Evolutionary conservation across 768 basidiomycete genomes (phyloP).

Genomic region (Podaxis sp.): DNA sequence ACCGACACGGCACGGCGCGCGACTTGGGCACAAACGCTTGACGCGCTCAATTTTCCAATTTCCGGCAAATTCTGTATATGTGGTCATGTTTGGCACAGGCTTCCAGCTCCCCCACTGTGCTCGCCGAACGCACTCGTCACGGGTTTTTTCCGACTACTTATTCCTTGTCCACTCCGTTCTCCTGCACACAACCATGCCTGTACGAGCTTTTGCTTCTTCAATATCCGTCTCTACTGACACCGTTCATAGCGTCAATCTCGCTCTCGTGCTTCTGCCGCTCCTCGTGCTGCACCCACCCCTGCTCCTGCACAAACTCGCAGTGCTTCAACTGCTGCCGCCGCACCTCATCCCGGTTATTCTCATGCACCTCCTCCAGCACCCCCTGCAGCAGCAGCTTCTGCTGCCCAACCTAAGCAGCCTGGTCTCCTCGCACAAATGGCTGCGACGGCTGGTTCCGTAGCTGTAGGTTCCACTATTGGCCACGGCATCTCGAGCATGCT

Average conservation of each 20-base stretch:
- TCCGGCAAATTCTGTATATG: slow-evolving; percentile 14
- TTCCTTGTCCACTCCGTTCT: slow-evolving; percentile 25
- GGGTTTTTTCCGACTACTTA: slow-evolving; percentile 25
- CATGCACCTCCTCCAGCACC: slow-evolving; percentile 45
- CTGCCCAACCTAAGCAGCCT: slow-evolving; percentile 52
- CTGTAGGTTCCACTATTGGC: slow-evolving; percentile 83
- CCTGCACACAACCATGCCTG: slow-evolving; percentile 34
- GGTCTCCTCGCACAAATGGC: slow-evolving; percentile 86
- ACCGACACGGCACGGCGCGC: slow-evolving; percentile 4
- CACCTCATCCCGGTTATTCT: slow-evolving; percentile 37
- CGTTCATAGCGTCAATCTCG: slow-evolving; percentile 70
- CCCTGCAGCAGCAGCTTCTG: slow-evolving; percentile 42
- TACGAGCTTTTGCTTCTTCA: slow-evolving; percentile 24
- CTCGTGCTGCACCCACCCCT: slow-evolving; percentile 39
- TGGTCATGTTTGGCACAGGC: slow-evolving; percentile 21
- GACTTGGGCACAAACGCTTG: background rate
- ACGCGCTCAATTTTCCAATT: background rate
- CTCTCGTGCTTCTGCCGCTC: slow-evolving; percentile 62
- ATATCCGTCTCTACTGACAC: slow-evolving; percentile 4
- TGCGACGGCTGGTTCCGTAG: slow-evolving; percentile 88
- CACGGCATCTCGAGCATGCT: slow-evolving; percentile 91
- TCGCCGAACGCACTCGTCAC: slow-evolving; percentile 6
- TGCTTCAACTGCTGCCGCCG: slow-evolving; percentile 52
- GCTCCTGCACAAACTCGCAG: slow-evolving; percentile 46
- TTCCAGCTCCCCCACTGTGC: background rate